Evolutionary conservation across 2,329 filamentous ascomycete species (phyloP), one percentile per base, ranked within the genome.

Genomic region (Rhynchosporium agropyri): DNA sequence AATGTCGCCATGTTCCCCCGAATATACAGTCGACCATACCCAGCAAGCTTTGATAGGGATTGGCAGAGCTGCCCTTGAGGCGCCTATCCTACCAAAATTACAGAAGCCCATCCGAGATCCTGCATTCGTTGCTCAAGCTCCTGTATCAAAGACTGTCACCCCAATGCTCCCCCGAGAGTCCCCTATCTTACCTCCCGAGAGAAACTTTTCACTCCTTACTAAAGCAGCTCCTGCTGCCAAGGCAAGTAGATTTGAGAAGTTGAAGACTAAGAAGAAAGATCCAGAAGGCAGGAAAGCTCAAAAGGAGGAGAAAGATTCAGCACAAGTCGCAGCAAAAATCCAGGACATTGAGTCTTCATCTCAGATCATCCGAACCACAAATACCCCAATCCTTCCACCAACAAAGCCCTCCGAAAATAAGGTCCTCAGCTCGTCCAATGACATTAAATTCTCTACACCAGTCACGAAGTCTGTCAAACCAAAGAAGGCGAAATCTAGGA

Each of bases 271-370:
- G 12, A 43, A 43, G 26, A 55, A 55, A 3, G 26, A 45, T 10
- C 3, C 2, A 1, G 4, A 33, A 4, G 9, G 10, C 33, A 51
- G 8, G 26, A 51, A 33, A 43, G 36, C 38, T 4, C 28, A 3
- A 31, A 36, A 10, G 26, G 26, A 15, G 33, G 33, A 2, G 36
- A 53, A n/a, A 51, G 33, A 26, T 8, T 38, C 26, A 51, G 26
- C 4, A 36, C 36, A 36, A 36, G 33, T 36, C 33, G 33, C 33
- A 5, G 33, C 33, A 10, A 5, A 36, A 36, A 6, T 1, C 9
- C 33, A 36, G 33, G 46, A 31, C 20, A 60, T 60, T 9, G 48
- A 49, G 36, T 45, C 45, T 29, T 10, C 51, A 15, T 60, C 57
- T 31, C 57, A 0, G 20, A 42, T 33, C 26, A 28, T 53, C 45